phyloP scores from a whole-genome alignment of 2,329 filamentous ascomycete species.

The Venturia effusa region DNA sequence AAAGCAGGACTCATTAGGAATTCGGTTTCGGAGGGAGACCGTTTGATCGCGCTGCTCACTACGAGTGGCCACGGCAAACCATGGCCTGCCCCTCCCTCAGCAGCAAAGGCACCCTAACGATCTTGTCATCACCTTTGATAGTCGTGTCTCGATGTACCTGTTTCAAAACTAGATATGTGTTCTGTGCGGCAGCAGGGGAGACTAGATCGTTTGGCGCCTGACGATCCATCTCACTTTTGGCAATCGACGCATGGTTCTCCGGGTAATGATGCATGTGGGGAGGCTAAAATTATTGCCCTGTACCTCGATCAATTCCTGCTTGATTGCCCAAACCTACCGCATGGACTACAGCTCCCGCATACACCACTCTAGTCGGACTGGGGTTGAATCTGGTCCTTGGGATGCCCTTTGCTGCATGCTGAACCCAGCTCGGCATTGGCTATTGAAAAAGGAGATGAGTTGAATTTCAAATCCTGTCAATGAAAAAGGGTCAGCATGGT shows the following conservation, averaged over 20 bases:
- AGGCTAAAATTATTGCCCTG: not conserved
- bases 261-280: not conserved
- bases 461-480: not conserved
- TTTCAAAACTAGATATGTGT: not conserved
- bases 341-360: not conserved
- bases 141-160: not conserved
- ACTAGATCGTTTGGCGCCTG: not conserved
- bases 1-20: not conserved
- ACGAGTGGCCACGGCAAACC: too few relatives aligned
- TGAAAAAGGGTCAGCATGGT: not conserved
- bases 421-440: not conserved
- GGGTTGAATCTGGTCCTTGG: not conserved
- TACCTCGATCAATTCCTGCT: not conserved
- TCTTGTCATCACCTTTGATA: not conserved
- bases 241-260: not conserved
- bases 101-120: not conserved
- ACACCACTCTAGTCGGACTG: not conserved
- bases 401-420: conserved; percentile 1
- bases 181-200: not conserved
- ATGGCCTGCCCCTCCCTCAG: not conserved
- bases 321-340: not conserved
- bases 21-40: too few relatives aligned
- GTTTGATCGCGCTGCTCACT: too few relatives aligned
- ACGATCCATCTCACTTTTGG: not conserved
- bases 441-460: not conserved